Evolutionary conservation across 2,329 filamentous ascomycete genomes (phyloP).

Genomic region (Onygenales sp.): DNA sequence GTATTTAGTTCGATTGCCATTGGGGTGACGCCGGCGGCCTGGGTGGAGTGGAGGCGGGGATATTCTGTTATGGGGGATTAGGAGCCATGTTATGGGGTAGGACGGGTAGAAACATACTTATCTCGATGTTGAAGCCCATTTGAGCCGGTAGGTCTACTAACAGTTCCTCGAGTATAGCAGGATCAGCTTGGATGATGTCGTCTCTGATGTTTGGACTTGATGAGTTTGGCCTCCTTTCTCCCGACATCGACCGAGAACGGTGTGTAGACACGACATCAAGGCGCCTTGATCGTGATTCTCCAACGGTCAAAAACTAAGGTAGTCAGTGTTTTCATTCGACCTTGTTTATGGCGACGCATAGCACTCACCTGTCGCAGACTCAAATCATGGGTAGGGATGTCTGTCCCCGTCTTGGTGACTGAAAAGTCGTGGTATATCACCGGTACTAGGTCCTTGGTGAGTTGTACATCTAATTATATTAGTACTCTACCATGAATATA

Average conservation of each 20-base stretch:
- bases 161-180: conserved; percentile 31
- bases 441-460: conserved; percentile 32
- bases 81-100: background rate
- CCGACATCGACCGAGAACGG: no score
- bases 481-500: conserved; percentile 1
- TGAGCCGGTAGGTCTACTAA: conserved; percentile 24
- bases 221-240: no score
- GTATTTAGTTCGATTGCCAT: conserved; percentile 31
- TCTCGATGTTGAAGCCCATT: conserved; percentile 33
- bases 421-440: conserved; percentile 36
- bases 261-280: background rate
- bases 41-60: conserved; percentile 30
- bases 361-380: conserved; percentile 26
- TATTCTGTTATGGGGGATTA: conserved; percentile 24
- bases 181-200: conserved; percentile 28
- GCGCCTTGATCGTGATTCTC: conserved; percentile 14
- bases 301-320: conserved; percentile 21
- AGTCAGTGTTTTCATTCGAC: conserved; percentile 1
- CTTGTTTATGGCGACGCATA: background rate
- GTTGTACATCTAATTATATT: conserved; percentile 27
- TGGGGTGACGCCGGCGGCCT: conserved; percentile 23
- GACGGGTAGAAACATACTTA: conserved; percentile 22
- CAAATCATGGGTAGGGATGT: conserved; percentile 31
- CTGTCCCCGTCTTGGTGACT: conserved; percentile 34
- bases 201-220: conserved; percentile 31